Base-by-base conservation (phyloP, 1,284 basidiomycete genomes). In the Retiboletus fuscus region DNA sequence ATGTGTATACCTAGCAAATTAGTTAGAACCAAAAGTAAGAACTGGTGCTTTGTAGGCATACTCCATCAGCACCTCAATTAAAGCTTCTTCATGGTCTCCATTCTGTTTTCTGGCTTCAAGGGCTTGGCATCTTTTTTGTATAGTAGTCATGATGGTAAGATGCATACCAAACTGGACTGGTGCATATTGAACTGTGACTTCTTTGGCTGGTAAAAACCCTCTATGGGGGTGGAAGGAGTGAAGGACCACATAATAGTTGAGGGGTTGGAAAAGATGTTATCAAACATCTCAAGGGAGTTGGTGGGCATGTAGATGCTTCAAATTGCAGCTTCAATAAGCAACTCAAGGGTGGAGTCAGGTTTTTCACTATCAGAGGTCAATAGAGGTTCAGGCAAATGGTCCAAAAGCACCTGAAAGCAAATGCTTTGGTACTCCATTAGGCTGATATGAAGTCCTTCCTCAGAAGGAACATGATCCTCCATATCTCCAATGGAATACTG, bases 241-340 rank as follows among this genome's bases (percentile, higher is more conserved):
- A 28, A 53, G 51, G 3, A 53, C 15, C 5, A 15, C 18, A 28
- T 53, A 53, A 53, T 53, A 2, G 18, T 53, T 13, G 51, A 13
- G 8, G 51, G 51, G 26, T 53, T 53, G 11, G 3, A n/a, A 15
- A 53, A 53, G 8, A 53, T 15, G 15, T 53, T 53, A 7, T 53
- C n/a, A 15, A 53, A 53, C n/a, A 53, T 28, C 51, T 26, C 51
- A n/a, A 53, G 26, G 15, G 51, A 53, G 28, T 53, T 53, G 18
- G 10, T 53, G 51, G 51, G n/a, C 51, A 53, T 53, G 10, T 53
- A 53, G 51, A 53, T n/a, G 15, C 49, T 51, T 11, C 24, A n/a
- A 51, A 51, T n/a, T n/a, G 49, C 49, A 51, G 49, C 49, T n/a
- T 51, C 49, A n/a, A 51, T 51, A n/a, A 51, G 22, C n/a, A n/a